phyloP scores from a whole-genome alignment of 106 monocot genomes.

The Dioscorea alata region DNA sequence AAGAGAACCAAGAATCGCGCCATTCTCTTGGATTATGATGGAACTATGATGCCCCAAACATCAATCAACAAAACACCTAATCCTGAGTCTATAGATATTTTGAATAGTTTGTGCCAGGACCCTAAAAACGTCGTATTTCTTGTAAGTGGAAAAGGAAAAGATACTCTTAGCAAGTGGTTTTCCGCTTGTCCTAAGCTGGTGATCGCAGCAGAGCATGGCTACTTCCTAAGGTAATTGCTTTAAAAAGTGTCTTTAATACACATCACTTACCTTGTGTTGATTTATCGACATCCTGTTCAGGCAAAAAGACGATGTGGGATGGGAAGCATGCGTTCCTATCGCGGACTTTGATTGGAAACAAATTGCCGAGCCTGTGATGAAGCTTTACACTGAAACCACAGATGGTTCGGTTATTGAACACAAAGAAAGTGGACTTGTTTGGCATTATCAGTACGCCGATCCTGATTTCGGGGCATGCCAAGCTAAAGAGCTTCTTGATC shows the following conservation, averaged over 20 bases:
- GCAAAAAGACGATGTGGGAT: slow-evolving; percentile 26
- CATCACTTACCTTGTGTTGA: no score
- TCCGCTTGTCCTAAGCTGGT: slow-evolving; percentile 28
- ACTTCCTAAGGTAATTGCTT: slow-evolving; percentile 29
- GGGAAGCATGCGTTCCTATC: slow-evolving; percentile 38
- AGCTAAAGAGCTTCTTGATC: slow-evolving; percentile 53
- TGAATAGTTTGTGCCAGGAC: slow-evolving; percentile 41
- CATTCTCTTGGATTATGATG: slow-evolving; percentile 48
- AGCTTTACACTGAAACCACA: slow-evolving; percentile 50
- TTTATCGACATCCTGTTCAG: slow-evolving; percentile 9
- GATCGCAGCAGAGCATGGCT: slow-evolving; percentile 47
- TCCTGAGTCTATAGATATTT: slow-evolving; percentile 25
- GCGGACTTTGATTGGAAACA: slow-evolving; percentile 45
- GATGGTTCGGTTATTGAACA: slow-evolving; percentile 43
- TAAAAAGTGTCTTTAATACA: background rate
- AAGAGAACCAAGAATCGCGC: slow-evolving; percentile 41
- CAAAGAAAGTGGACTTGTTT: slow-evolving; percentile 47
- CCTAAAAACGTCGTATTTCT: slow-evolving; percentile 36
- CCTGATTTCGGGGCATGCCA: slow-evolving; percentile 56
- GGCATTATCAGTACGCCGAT: slow-evolving; percentile 52
- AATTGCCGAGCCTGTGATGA: slow-evolving; percentile 50
- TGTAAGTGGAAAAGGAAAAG: slow-evolving; percentile 35
- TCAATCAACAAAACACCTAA: slow-evolving; percentile 36
- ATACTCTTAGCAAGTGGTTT: slow-evolving; percentile 36
- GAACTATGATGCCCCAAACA: slow-evolving; percentile 45